Conservation (phyloP, 306 rosid species). For the Erythrophleum fordii region DNA sequence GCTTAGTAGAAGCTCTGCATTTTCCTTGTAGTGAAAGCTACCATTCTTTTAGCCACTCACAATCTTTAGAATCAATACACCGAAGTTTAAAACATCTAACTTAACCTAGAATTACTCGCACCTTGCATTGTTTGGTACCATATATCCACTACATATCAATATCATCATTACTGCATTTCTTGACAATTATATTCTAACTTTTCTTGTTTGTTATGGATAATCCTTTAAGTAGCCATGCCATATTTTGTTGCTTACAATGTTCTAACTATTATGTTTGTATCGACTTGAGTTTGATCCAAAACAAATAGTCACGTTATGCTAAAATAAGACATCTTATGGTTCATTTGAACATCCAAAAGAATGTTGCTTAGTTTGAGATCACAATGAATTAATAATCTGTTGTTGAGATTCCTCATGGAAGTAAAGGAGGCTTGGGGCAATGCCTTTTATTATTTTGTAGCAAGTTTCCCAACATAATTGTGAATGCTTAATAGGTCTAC, state of each 20-base stretch:
- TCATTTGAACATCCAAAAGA: slow-evolving; percentile 39
- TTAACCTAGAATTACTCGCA: slow-evolving; percentile 49
- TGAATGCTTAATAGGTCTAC: slow-evolving; percentile 25
- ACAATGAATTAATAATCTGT: slow-evolving; percentile 36
- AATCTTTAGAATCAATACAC: slow-evolving; percentile 59
- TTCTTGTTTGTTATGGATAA: not conserved
- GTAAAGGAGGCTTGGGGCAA: slow-evolving; percentile 33
- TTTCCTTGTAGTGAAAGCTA: slow-evolving; percentile 23
- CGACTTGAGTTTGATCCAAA: not conserved
- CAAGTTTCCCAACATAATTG: slow-evolving; percentile 35
- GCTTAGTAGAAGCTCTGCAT: slow-evolving; percentile 39
- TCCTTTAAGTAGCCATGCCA: not conserved
- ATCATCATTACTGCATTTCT: not conserved
- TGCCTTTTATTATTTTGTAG: slow-evolving; percentile 29
- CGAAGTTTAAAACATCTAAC: slow-evolving; percentile 55
- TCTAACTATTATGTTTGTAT: not conserved
- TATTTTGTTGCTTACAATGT: not conserved
- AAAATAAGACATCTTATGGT: slow-evolving; percentile 40
- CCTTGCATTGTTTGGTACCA: slow-evolving; percentile 60
- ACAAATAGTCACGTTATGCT: not conserved
- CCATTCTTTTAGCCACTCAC: slow-evolving; percentile 51
- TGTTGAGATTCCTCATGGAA: slow-evolving; percentile 39
- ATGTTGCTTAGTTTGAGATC: slow-evolving; percentile 42
- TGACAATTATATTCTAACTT: not conserved
- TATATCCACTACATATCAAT: slow-evolving; percentile 50